A percentile compares a stretch with the other conserved stretches of the same genome.
Evolutionary conservation across 2,329 filamentous ascomycete genomes (phyloP).

Genomic region (Curvularia sp.): DNA sequence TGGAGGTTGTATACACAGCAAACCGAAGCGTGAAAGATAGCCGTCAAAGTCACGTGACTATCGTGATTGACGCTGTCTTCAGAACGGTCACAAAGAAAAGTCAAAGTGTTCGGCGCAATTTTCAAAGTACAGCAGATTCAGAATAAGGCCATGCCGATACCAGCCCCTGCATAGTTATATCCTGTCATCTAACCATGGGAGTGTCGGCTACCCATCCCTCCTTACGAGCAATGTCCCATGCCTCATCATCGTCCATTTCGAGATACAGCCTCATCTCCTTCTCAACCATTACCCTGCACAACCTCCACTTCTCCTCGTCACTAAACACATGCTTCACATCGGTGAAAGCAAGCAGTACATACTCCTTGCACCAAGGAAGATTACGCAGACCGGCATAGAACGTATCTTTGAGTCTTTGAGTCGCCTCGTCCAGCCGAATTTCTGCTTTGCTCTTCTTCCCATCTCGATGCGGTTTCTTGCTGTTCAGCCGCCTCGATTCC

Average conservation of each 20-base stretch:
- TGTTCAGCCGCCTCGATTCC: slow-evolving; percentile 18
- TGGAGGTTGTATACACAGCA: neutral
- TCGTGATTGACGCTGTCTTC: no score
- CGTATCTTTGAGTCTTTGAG: slow-evolving; percentile 57
- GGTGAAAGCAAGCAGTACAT: slow-evolving; percentile 64
- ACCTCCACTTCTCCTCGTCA: slow-evolving; percentile 58
- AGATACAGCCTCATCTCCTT: slow-evolving; percentile 67
- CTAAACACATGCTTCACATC: slow-evolving; percentile 46
- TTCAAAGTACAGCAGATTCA: neutral
- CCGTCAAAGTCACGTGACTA: no score
- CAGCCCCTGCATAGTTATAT: neutral
- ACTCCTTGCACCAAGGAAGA: slow-evolving; percentile 69
- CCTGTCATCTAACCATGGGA: neutral
- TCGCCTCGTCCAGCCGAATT: slow-evolving; percentile 35
- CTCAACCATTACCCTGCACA: slow-evolving; percentile 65
- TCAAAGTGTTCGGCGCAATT: no score
- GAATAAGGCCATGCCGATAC: neutral
- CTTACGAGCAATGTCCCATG: neutral
- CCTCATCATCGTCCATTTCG: slow-evolving; percentile 48
- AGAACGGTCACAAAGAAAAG: no score
- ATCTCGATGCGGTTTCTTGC: slow-evolving; percentile 23
- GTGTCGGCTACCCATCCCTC: neutral
- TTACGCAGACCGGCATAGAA: slow-evolving; percentile 63
- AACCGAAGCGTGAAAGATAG: neutral
- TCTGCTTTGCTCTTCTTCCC: slow-evolving; percentile 33